A percentile compares a stretch with the other conserved stretches of the same genome.
These are phyloP conservation scores for Lepidium africanum DNA, from an alignment of 345 rosid genomes.

Conservation along the genomic window DNA sequence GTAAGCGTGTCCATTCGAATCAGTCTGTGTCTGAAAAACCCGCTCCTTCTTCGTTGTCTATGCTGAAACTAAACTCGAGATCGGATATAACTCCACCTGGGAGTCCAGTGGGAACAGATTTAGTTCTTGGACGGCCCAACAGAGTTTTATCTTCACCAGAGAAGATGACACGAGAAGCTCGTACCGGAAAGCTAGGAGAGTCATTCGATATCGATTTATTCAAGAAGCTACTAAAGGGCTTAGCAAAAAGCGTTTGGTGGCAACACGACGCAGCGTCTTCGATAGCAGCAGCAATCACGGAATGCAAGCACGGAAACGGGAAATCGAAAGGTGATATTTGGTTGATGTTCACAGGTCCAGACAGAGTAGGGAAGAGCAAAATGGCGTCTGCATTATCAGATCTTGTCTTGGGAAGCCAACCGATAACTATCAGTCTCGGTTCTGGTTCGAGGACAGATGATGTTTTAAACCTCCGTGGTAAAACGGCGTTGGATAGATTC, in stretches of 20 bases:
- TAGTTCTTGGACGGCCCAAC: conserved; percentile 67
- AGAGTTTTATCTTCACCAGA: conserved; percentile 33
- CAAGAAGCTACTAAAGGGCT: conserved; percentile 79
- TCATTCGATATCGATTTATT: conserved; percentile 52
- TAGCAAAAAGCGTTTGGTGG: conserved; percentile 81
- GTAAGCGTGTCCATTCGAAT: conserved; percentile 57
- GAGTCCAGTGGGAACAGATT: conserved; percentile 84
- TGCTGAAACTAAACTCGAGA: conserved; percentile 26
- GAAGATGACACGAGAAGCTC: conserved; percentile 34
- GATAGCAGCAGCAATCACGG: conserved; percentile 60
- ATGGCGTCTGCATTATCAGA: conserved; percentile 79
- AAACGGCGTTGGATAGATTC: conserved; percentile 68
- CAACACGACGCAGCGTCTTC: conserved; percentile 90
- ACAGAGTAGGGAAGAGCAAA: conserved; percentile 75
- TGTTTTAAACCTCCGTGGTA: conserved; percentile 62
- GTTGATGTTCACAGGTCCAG: conserved; percentile 87
- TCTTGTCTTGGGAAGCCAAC: conserved; percentile 43
- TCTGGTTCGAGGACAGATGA: conserved; percentile 44
- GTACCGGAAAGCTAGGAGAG: conserved; percentile 32
- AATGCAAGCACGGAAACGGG: conserved; percentile 57
- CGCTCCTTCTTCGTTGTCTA: conserved; percentile 35
- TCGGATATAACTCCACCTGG: conserved; percentile 43
- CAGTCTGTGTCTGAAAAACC: conserved; percentile 38
- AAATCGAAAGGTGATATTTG: conserved; percentile 67
- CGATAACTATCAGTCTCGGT: conserved; percentile 57